Evolutionary conservation across 2,329 filamentous ascomycete species (phyloP).

Genomic region (Hawksworthiomyces lignivorus): DNA sequence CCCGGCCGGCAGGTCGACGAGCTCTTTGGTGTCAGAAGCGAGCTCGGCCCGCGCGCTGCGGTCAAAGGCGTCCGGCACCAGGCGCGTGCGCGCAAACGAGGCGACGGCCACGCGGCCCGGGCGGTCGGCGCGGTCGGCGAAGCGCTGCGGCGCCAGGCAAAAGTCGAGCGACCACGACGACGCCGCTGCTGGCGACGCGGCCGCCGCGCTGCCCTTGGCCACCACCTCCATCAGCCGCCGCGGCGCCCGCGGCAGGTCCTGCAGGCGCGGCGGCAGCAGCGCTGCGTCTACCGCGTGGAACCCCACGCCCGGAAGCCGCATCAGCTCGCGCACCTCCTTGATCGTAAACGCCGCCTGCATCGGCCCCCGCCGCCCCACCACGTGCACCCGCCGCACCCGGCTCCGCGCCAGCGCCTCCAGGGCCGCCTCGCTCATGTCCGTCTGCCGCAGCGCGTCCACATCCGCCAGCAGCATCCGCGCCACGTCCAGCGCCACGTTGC

Average conservation of each 20-base stretch:
- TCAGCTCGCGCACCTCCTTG: constrained; percentile 84
- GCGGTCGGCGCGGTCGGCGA: constrained; percentile 40
- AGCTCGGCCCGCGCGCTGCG: constrained; percentile 38
- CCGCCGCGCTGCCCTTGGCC: constrained; percentile 66
- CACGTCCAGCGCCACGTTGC: constrained; percentile 92
- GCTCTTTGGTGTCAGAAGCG: constrained; percentile 45
- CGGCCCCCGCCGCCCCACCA: constrained; percentile 85
- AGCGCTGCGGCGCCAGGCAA: constrained; percentile 67
- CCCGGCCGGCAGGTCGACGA: constrained; percentile 51
- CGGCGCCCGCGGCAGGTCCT: constrained; percentile 64
- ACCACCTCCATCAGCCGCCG: constrained; percentile 76
- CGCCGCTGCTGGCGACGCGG: constrained; percentile 36
- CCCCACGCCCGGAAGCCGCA: constrained; percentile 63
- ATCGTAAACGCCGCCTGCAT: constrained; percentile 94
- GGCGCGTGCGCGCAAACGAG: constrained; percentile 54
- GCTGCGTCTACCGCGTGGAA: constrained; percentile 62
- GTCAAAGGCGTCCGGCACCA: constrained; percentile 50
- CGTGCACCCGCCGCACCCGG: constrained; percentile 67
- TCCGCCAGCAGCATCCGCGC: constrained; percentile 77
- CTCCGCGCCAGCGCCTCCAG: constrained; percentile 65
- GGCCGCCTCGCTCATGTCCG: constrained; percentile 84
- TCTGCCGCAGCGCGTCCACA: constrained; percentile 64
- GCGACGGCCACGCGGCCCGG: constrained; percentile 52
- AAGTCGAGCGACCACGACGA: constrained; percentile 85
- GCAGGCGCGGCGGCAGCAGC: constrained; percentile 60